Conservation (phyloP, 305 asterid species). For the Solanum hybrid region DNA sequence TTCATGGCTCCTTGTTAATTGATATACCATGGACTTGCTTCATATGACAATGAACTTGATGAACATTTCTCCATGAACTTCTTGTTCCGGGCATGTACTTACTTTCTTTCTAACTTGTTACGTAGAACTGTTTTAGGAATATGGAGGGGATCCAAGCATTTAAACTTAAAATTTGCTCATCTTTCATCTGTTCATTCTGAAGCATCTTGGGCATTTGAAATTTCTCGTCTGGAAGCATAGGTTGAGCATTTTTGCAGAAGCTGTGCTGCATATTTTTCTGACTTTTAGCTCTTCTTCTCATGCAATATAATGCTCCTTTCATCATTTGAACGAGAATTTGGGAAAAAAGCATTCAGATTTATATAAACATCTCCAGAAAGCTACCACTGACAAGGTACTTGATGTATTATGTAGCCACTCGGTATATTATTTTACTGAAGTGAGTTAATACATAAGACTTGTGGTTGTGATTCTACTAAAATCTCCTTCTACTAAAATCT, state of each 20-base stretch:
- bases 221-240: not conserved
- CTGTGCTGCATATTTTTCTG: not conserved
- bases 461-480: not conserved
- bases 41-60: not conserved
- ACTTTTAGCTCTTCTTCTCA: not conserved
- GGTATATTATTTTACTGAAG: not conserved
- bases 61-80: not conserved
- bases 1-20: not conserved
- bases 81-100: not conserved
- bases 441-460: not conserved
- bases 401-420: not conserved
- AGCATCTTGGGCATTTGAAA: not conserved
- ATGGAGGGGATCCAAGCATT: not conserved
- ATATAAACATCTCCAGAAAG: not conserved
- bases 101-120: not conserved
- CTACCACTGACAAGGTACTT: not conserved
- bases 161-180: not conserved
- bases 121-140: not conserved
- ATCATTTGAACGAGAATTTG: not conserved
- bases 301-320: not conserved
- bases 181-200: not conserved
- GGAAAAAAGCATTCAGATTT: not conserved
- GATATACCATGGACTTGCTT: not conserved
- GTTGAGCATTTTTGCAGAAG: not conserved
- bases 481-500: not conserved